A percentile compares a stretch with the other conserved stretches of the same genome.
phyloP scores from a whole-genome alignment of 2,329 filamentous ascomycete species.

The Penicillium nordicum region DNA sequence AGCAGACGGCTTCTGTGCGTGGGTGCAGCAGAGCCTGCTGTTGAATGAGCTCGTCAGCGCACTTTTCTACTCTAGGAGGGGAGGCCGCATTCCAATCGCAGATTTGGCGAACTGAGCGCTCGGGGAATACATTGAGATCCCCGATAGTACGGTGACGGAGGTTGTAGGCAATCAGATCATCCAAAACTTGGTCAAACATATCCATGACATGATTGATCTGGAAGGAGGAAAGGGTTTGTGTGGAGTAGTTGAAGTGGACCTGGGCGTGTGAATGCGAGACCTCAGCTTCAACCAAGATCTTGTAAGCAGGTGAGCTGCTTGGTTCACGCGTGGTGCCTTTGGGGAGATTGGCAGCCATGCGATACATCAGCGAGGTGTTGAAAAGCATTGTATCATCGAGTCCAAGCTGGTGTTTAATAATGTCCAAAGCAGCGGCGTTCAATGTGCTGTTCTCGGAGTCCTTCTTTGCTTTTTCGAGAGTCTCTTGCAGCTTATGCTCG shows the following conservation, averaged over 20 bases:
- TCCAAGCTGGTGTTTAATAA: slow-evolving; percentile 27
- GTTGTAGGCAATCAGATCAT: slow-evolving; percentile 24
- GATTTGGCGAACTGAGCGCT: slow-evolving; percentile 31
- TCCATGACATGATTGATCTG: slow-evolving; percentile 32
- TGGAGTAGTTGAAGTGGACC: slow-evolving; percentile 51
- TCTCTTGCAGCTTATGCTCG: slow-evolving; percentile 19
- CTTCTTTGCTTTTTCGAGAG: slow-evolving; percentile 21
- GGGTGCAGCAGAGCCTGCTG: slow-evolving; percentile 27
- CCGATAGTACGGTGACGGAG: slow-evolving; percentile 18
- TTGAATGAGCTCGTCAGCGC: slow-evolving; percentile 38
- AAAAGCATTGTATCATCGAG: slow-evolving; percentile 26
- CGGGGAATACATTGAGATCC: slow-evolving; percentile 31
- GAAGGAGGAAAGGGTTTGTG: slow-evolving; percentile 46
- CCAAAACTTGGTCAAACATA: slow-evolving; percentile 33
- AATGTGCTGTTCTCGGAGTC: slow-evolving; percentile 19
- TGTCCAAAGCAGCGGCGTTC: slow-evolving; percentile 21
- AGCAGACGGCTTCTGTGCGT: slow-evolving; percentile 31
- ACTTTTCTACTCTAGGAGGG: slow-evolving; percentile 31
- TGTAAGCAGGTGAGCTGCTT: slow-evolving; percentile 16
- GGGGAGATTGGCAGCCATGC: slow-evolving; percentile 4
- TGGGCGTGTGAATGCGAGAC: slow-evolving; percentile 40
- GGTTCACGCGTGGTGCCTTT: slow-evolving; percentile 6
- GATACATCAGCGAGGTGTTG: slow-evolving; percentile 32
- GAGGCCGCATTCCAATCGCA: slow-evolving; percentile 33
- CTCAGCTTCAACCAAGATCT: slow-evolving; percentile 30